Evolutionary conservation across 805 yeast genomes (phyloP).

Genomic region (Candida sphagnicola): DNA sequence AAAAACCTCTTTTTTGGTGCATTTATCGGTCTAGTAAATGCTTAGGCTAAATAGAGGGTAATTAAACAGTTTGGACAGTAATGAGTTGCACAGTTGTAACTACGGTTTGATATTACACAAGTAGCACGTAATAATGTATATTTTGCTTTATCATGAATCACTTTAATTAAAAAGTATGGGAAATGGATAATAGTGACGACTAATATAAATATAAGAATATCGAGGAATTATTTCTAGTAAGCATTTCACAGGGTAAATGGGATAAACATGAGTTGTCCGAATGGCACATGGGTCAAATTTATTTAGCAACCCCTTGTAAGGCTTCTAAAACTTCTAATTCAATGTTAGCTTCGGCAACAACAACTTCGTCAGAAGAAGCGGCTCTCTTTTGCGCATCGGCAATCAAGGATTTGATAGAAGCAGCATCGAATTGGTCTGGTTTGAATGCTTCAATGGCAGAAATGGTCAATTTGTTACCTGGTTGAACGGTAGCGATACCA

Average conservation of each 20-base stretch:
- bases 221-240: background rate
- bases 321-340: slow-evolving; percentile 97
- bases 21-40: no score
- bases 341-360: slow-evolving; percentile 91
- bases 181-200: background rate
- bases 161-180: background rate
- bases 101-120: background rate
- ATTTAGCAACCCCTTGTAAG: slow-evolving; percentile 76
- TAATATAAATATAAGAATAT: background rate
- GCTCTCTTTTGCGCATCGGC: slow-evolving; percentile 94
- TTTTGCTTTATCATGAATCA: slow-evolving; percentile 1
- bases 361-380: slow-evolving; percentile 76
- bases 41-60: no score
- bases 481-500: slow-evolving; percentile 94
- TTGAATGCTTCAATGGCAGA: slow-evolving; percentile 95
- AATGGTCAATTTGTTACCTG: slow-evolving; percentile 85
- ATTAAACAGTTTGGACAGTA: no score
- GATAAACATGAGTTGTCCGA: no score
- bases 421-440: slow-evolving; percentile 78
- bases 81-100: background rate
- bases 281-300: no score
- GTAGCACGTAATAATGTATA: background rate
- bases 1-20: no score
- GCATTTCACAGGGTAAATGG: background rate
- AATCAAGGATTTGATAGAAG: slow-evolving; percentile 72